These are phyloP conservation scores for Pichia manshurica DNA, from an alignment of 805 yeast genomes.

Conservation along the genomic window DNA sequence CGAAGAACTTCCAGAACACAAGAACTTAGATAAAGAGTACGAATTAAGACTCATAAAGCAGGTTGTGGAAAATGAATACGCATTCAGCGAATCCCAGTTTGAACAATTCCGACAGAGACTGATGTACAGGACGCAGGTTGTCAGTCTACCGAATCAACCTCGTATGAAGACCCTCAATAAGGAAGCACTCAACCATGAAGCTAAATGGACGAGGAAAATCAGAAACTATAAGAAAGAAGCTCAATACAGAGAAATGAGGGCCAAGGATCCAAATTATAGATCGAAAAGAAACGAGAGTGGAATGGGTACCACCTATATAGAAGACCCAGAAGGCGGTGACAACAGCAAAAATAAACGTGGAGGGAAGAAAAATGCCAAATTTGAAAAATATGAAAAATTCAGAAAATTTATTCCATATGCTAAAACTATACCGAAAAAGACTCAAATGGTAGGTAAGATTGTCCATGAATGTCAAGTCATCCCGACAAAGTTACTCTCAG, in stretches of 20 bases:
- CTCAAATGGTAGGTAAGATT: slow-evolving; percentile 79
- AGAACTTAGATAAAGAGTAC: slow-evolving; percentile 75
- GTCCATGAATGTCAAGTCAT: slow-evolving; percentile 88
- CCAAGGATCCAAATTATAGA: slow-evolving; percentile 19
- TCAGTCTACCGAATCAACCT: slow-evolving; percentile 50
- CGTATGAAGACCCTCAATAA: slow-evolving; percentile 36
- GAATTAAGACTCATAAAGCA: slow-evolving; percentile 73
- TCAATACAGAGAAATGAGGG: slow-evolving; percentile 12
- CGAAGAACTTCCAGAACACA: slow-evolving; percentile 39
- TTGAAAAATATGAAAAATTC: slow-evolving; percentile 14
- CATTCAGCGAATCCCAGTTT: slow-evolving; percentile 82
- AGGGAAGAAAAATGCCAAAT: slow-evolving; percentile 8
- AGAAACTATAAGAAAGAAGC: slow-evolving; percentile 18
- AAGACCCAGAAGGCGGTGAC: slow-evolving; percentile 8
- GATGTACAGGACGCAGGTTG: slow-evolving; percentile 45
- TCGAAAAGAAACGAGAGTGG: slow-evolving; percentile 18
- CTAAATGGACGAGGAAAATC: slow-evolving; percentile 28
- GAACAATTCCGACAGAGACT: slow-evolving; percentile 47
- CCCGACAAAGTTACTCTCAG: slow-evolving; percentile 69
- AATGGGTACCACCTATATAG: slow-evolving; percentile 26
- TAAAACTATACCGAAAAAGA: slow-evolving; percentile 82
- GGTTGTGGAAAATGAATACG: slow-evolving; percentile 77
- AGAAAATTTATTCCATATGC: slow-evolving; percentile 66
- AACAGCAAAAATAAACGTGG: not conserved
- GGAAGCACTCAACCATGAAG: slow-evolving; percentile 30